A percentile compares a stretch with the other conserved stretches of the same genome.
These are phyloP conservation scores for Guadua angustifolia DNA, from an alignment of 176 grass and related monocot genomes.

Conservation along the genomic window DNA sequence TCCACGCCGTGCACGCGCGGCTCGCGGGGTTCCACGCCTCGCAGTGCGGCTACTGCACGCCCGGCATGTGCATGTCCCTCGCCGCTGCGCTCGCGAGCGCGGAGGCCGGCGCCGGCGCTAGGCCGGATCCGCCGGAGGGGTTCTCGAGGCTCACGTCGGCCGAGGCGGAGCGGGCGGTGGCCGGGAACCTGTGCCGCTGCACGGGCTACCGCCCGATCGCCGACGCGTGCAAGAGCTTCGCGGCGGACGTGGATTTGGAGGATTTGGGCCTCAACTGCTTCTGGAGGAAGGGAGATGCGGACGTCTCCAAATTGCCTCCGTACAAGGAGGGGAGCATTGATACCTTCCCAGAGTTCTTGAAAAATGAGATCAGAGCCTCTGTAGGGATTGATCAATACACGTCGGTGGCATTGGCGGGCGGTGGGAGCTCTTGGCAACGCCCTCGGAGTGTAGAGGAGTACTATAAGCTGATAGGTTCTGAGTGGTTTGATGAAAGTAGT, in stretches of 20 bases:
- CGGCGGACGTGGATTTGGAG: constrained; percentile 86
- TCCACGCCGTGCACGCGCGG: constrained; percentile 72
- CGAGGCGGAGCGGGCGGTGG: constrained; percentile 70
- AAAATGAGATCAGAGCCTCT: constrained; percentile 67
- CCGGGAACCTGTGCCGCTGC: constrained; percentile 88
- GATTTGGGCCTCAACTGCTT: constrained; percentile 86
- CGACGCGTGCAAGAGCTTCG: constrained; percentile 95
- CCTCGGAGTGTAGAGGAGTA: constrained; percentile 63
- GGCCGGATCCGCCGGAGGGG: constrained; percentile 47
- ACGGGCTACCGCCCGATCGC: constrained; percentile 88
- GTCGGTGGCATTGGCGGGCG: background rate
- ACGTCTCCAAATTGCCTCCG: constrained; percentile 56
- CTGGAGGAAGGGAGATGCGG: constrained; percentile 70
- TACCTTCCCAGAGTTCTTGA: constrained; percentile 80
- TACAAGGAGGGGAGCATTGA: constrained; percentile 54
- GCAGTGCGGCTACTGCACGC: constrained; percentile 93
- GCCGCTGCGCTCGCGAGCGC: constrained; percentile 69
- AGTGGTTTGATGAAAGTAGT: constrained; percentile 29
- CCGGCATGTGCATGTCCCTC: constrained; percentile 95
- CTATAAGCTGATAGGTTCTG: constrained; percentile 53
- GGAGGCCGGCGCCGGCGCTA: constrained; percentile 28
- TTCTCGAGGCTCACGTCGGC: constrained; percentile 70
- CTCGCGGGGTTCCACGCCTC: constrained; percentile 87
- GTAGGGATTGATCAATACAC: background rate
- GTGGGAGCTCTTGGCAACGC: constrained; percentile 47